Conservation (phyloP, 1,284 basidiomycete species). For the Melampsora americana region DNA sequence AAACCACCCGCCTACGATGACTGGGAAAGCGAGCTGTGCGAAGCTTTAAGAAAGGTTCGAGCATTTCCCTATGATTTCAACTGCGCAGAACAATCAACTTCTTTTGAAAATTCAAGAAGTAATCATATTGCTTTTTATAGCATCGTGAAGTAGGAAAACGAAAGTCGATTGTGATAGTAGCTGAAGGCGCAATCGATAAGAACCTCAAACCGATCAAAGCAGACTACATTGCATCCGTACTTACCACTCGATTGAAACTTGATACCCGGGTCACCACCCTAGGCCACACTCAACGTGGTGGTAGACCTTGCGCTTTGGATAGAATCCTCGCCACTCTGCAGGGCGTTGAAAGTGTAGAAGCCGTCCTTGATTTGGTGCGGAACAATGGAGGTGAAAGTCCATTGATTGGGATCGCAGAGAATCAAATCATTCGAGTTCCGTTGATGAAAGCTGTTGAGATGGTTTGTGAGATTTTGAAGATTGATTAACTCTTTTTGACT, state of each 20-base stretch:
- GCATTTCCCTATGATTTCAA: constrained; percentile 39
- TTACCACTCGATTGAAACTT: constrained; percentile 78
- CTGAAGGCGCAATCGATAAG: constrained; percentile 87
- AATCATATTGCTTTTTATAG: constrained; percentile 55
- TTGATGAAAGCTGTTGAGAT: constrained; percentile 86
- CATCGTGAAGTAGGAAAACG: constrained; percentile 89
- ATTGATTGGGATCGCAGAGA: constrained; percentile 94
- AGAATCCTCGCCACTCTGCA: constrained; percentile 91
- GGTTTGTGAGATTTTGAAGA: constrained; percentile 57
- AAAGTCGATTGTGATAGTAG: constrained; percentile 96
- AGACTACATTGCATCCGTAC: constrained; percentile 83
- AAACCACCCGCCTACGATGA: constrained; percentile 71
- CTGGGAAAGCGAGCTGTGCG: constrained; percentile 91
- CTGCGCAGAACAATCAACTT: background rate
- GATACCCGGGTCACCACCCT: constrained; percentile 98
- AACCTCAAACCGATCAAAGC: constrained; percentile 84
- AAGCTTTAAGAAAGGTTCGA: constrained; percentile 71
- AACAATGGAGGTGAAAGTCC: constrained; percentile 63
- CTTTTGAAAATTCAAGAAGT: background rate
- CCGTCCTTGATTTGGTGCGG: constrained; percentile 81
- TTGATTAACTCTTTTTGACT: constrained; percentile 6
- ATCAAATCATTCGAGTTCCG: constrained; percentile 87
- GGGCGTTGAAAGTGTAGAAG: constrained; percentile 87
- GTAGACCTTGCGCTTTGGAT: constrained; percentile 85
- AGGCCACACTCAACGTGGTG: constrained; percentile 94